phyloP scores from a whole-genome alignment of 2,329 filamentous ascomycete species.

The Nemania sp. region DNA sequence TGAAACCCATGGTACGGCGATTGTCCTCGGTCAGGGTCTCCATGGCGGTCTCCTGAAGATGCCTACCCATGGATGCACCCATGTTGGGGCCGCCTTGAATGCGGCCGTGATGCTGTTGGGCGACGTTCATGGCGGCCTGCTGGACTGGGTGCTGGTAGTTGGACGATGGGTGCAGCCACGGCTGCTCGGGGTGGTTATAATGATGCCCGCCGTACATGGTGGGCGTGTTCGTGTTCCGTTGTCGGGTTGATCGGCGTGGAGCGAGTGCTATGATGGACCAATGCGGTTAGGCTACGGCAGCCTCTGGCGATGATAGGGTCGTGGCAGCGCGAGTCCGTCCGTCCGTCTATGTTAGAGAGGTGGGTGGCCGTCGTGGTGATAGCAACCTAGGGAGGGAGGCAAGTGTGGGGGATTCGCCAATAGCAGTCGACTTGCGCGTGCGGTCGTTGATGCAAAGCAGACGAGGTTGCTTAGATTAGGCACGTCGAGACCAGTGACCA shows the following conservation, averaged over 20 bases:
- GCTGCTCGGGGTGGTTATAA: conserved; percentile 69
- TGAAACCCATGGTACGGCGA: conserved; percentile 89
- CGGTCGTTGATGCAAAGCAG: conserved; percentile 2
- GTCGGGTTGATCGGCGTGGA: conserved; percentile 51
- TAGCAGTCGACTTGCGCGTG: conserved; percentile 2
- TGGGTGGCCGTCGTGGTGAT: conserved; percentile 2
- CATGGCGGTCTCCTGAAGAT: conserved; percentile 67
- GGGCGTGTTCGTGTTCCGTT: conserved; percentile 57
- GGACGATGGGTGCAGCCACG: conserved; percentile 76
- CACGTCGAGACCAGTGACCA: neutral
- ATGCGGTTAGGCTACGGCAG: conserved; percentile 18
- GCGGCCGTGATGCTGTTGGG: conserved; percentile 77
- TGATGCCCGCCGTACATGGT: conserved; percentile 77
- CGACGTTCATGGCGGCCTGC: conserved; percentile 64
- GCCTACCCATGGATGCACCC: conserved; percentile 57
- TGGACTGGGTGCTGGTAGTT: conserved; percentile 70
- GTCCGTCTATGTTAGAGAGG: neutral
- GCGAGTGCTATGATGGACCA: conserved; percentile 19
- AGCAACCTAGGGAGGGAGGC: neutral
- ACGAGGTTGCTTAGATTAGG: neutral
- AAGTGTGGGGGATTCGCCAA: conserved; percentile 11
- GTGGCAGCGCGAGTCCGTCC: neutral
- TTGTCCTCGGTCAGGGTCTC: conserved; percentile 89
- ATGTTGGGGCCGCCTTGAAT: conserved; percentile 74
- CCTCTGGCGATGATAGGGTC: conserved; percentile 47